A percentile compares a stretch with the other conserved stretches of the same genome.
These are phyloP conservation scores for Lentinula sp. DNA, from an alignment of 768 basidiomycete genomes.

Conservation along the genomic window DNA sequence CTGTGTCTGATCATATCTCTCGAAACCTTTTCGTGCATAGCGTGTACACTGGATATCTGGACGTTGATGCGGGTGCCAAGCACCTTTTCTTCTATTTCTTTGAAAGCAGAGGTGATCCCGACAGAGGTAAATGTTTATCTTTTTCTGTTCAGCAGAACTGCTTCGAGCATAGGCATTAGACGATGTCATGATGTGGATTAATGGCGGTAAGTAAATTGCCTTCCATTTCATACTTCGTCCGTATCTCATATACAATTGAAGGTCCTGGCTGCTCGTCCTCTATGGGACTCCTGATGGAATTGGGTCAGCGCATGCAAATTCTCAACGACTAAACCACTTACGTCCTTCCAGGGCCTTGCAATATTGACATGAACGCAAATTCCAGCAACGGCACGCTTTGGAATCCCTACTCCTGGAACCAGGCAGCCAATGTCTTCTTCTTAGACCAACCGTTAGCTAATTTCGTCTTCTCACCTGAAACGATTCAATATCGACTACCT, in stretches of 20 bases:
- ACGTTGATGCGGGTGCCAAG: conserved; percentile 44
- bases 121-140: conserved; percentile 32
- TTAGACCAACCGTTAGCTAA: conserved; percentile 51
- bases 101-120: conserved; percentile 56
- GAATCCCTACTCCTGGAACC: conserved; percentile 64
- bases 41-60: conserved; percentile 39
- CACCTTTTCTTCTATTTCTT: conserved; percentile 76
- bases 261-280: conserved; percentile 53
- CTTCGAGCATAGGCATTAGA: conserved; percentile 24
- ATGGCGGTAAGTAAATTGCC: conserved; percentile 33
- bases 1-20: not conserved
- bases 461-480: not conserved
- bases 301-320: conserved; percentile 37
- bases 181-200: conserved; percentile 69
- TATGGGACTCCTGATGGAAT: conserved; percentile 66
- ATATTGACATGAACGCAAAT: conserved; percentile 21
- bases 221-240: conserved; percentile 3
- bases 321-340: not conserved
- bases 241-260: conserved; percentile 14
- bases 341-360: conserved; percentile 27
- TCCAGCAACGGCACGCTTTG: conserved; percentile 55
- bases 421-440: conserved; percentile 65
- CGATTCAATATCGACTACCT: not conserved
- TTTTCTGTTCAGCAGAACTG: conserved; percentile 17
- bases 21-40: conserved; percentile 12